These are phyloP conservation scores for Zygotorulaspora mrakii DNA, from an alignment of 1,139 yeast species.

Conservation along the genomic window DNA sequence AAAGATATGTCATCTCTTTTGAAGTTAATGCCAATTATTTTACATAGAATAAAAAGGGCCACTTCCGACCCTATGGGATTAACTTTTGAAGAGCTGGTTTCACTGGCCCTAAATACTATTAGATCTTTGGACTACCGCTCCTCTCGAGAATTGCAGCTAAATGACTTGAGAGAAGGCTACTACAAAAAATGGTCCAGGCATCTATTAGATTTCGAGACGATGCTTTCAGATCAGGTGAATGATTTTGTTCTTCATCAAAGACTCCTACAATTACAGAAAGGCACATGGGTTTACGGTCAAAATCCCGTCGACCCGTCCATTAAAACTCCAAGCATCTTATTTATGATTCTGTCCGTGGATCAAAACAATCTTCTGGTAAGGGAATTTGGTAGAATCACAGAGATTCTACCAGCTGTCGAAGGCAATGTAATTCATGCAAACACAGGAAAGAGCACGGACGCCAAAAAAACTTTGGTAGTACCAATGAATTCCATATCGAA, in stretches of 20 bases:
- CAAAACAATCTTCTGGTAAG: constrained; percentile 59
- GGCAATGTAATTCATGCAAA: constrained; percentile 41
- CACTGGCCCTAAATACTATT: constrained; percentile 42
- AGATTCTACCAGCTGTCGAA: constrained; percentile 55
- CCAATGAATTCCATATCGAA: constrained; percentile 28
- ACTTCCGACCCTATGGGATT: constrained; percentile 14
- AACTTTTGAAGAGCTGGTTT: constrained; percentile 23
- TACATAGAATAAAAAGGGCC: constrained; percentile 18
- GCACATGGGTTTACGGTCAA: constrained; percentile 80
- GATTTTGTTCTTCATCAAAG: constrained; percentile 81
- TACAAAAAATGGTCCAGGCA: constrained; percentile 38
- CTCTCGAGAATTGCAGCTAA: constrained; percentile 55
- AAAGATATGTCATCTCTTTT: constrained; percentile 40
- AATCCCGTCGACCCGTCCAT: constrained; percentile 49
- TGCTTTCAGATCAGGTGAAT: constrained; percentile 56
- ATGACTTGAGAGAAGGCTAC: constrained; percentile 39
- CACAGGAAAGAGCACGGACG: constrained; percentile 19
- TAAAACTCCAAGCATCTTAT: constrained; percentile 45
- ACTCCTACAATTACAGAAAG: constrained; percentile 64
- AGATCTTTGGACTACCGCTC: constrained; percentile 46
- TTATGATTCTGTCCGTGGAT: constrained; percentile 68
- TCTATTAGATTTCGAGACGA: constrained; percentile 48
- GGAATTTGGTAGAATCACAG: constrained; percentile 50
- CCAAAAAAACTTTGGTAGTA: constrained; percentile 28
- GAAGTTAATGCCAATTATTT: constrained; percentile 25